Conservation (phyloP, 1,284 basidiomycete genomes). For the Trametes pubescens region DNA sequence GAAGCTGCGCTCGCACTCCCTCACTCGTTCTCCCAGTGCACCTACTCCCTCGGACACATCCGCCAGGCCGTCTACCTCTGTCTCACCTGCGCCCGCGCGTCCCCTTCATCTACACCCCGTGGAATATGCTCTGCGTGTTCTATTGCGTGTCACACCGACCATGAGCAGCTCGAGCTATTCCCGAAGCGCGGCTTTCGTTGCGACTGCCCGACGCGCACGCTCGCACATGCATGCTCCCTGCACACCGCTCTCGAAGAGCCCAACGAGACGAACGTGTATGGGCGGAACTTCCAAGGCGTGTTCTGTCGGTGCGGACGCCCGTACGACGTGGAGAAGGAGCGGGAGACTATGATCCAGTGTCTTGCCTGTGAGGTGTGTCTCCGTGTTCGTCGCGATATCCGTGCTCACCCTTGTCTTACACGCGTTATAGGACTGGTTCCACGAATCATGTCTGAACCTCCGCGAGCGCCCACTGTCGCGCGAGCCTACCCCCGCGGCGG, state of each 20-base stretch:
- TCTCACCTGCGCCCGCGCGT: constrained; percentile 63
- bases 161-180: constrained; percentile 85
- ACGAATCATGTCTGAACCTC: constrained; percentile 84
- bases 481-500: constrained; percentile 51
- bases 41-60: constrained; percentile 67
- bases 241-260: constrained; percentile 58
- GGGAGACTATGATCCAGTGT: constrained; percentile 87
- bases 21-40: constrained; percentile 78
- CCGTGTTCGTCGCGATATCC: constrained; percentile 19
- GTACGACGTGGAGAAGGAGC: constrained; percentile 75
- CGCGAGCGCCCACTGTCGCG: constrained; percentile 65
- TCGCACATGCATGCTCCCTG: constrained; percentile 68
- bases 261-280: constrained; percentile 66
- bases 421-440: constrained; percentile 79
- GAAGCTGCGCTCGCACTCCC: constrained; percentile 78
- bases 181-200: constrained; percentile 82
- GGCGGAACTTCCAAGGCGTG: constrained; percentile 70
- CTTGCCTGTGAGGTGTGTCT: constrained; percentile 76
- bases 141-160: constrained; percentile 81
- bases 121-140: constrained; percentile 83
- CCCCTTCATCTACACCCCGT: constrained; percentile 37
- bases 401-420: constrained; percentile 14
- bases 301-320: constrained; percentile 78
- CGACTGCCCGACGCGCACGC: constrained; percentile 75
- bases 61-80: constrained; percentile 81